Percentiles rank a stretch among this genome's conserved stretches.
phyloP scores from a whole-genome alignment of 2,329 filamentous ascomycete genomes.

The Xylaria sp. region DNA sequence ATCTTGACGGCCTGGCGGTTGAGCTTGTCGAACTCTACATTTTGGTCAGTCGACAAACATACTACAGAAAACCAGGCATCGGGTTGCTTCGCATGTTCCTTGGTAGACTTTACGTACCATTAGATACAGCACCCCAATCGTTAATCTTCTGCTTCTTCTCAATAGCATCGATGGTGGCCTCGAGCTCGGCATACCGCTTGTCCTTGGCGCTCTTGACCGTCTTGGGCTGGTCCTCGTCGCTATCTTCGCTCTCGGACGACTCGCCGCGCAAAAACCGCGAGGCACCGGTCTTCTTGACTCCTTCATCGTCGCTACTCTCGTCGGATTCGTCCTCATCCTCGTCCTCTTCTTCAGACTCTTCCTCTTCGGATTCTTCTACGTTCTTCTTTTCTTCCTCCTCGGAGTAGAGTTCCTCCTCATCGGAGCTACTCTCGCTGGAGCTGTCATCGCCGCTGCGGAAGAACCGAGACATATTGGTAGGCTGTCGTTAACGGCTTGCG shows the following conservation, averaged over 20 bases:
- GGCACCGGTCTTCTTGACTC: slow-evolving; percentile 74
- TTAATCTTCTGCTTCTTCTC: slow-evolving; percentile 98
- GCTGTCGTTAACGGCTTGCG: slow-evolving; percentile 34
- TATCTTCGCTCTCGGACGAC: slow-evolving; percentile 81
- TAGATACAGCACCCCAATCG: slow-evolving; percentile 93
- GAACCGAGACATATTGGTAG: slow-evolving; percentile 87
- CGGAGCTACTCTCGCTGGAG: slow-evolving; percentile 94
- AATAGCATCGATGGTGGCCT: slow-evolving; percentile 87
- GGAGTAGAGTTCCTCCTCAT: slow-evolving; percentile 94
- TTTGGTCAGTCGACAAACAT: slow-evolving; percentile 19
- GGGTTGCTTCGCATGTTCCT: not conserved
- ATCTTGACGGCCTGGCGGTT: slow-evolving; percentile 87
- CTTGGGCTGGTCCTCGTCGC: slow-evolving; percentile 85
- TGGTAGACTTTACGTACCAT: slow-evolving; percentile 67
- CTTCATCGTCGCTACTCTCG: slow-evolving; percentile 72
- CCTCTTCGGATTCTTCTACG: slow-evolving; percentile 64
- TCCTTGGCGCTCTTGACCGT: slow-evolving; percentile 98
- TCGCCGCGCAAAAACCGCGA: slow-evolving; percentile 85
- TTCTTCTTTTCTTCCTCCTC: slow-evolving; percentile 72
- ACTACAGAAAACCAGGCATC: not conserved
- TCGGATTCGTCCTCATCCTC: slow-evolving; percentile 64
- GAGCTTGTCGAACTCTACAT: slow-evolving; percentile 89
- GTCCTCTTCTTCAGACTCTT: slow-evolving; percentile 62
- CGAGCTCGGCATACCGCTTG: slow-evolving; percentile 94
- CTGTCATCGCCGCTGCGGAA: slow-evolving; percentile 93